Evolutionary conservation across 2,329 filamentous ascomycete genomes (phyloP).

Genomic region (Pyrenophora graminea): DNA sequence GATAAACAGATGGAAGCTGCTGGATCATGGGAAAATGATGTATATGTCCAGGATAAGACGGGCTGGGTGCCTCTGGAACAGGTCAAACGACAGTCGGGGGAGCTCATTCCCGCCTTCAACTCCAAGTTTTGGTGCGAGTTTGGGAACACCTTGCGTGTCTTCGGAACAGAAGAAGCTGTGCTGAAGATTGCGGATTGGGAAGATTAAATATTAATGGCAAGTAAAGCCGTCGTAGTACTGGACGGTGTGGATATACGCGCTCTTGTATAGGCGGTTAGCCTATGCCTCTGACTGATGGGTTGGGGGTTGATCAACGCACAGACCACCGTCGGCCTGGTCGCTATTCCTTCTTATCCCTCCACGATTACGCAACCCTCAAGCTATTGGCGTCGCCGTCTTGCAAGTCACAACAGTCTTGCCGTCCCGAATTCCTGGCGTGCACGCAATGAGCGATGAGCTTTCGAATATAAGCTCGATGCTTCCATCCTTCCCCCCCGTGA

Average conservation of each 20-base stretch:
- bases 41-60: conserved; percentile 21
- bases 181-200: conserved; percentile 32
- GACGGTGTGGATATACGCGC: neutral
- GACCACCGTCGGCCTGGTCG: too few species aligned
- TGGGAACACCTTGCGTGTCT: conserved; percentile 63
- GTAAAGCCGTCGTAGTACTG: too few species aligned
- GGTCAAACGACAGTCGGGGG: conserved; percentile 35
- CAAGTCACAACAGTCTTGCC: conserved; percentile 4
- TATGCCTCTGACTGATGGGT: too few species aligned
- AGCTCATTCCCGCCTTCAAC: conserved; percentile 57
- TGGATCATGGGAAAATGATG: conserved; percentile 28
- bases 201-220: neutral
- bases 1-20: neutral
- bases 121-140: conserved; percentile 62
- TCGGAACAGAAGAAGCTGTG: conserved; percentile 60
- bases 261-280: neutral
- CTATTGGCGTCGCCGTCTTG: neutral
- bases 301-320: too few species aligned
- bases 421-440: conserved; percentile 6
- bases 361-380: neutral
- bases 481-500: conserved; percentile 12
- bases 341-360: too few species aligned
- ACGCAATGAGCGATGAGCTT: conserved; percentile 2
- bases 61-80: conserved; percentile 29
- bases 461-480: conserved; percentile 11